Conservation (phyloP, 2,329 filamentous ascomycete genomes). For the Aspergillus alliaceus region DNA sequence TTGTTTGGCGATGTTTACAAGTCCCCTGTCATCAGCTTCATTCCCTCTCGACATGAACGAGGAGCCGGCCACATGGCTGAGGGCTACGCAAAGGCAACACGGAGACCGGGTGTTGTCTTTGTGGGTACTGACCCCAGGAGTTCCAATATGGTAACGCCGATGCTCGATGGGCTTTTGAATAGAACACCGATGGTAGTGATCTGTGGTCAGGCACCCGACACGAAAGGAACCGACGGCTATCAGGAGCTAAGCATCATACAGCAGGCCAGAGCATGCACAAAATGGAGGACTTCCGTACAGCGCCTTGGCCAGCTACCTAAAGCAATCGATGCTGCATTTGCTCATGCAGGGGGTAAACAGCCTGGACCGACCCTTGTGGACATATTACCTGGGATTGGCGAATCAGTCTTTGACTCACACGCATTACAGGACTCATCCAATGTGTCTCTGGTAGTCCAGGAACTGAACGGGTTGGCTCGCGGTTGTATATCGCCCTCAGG, state of each 20-base stretch:
- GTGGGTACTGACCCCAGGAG: not conserved
- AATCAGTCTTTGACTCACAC: not conserved
- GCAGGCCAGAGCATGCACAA: not conserved
- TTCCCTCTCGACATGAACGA: not conserved
- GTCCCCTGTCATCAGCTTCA: not conserved
- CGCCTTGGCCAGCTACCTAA: not conserved
- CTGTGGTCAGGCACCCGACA: not conserved
- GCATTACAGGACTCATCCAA: not conserved
- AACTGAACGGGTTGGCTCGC: not conserved
- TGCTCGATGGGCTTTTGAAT: not conserved
- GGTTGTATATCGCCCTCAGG: not conserved
- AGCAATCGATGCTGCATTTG: not conserved
- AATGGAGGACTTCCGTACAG: not conserved
- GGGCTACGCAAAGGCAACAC: not conserved
- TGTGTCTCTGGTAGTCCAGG: not conserved
- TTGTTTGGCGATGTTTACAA: not conserved
- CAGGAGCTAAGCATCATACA: not conserved
- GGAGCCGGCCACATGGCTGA: slow-evolving; percentile 5
- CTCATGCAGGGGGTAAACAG: not conserved
- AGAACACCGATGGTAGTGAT: not conserved
- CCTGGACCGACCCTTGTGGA: not conserved
- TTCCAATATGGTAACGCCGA: not conserved
- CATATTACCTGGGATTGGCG: not conserved
- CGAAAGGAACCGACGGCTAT: not conserved
- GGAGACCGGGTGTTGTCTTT: not conserved